These are phyloP conservation scores for Yamadazyma sp. DNA, from an alignment of 1,139 yeast species.

Conservation along the genomic window DNA sequence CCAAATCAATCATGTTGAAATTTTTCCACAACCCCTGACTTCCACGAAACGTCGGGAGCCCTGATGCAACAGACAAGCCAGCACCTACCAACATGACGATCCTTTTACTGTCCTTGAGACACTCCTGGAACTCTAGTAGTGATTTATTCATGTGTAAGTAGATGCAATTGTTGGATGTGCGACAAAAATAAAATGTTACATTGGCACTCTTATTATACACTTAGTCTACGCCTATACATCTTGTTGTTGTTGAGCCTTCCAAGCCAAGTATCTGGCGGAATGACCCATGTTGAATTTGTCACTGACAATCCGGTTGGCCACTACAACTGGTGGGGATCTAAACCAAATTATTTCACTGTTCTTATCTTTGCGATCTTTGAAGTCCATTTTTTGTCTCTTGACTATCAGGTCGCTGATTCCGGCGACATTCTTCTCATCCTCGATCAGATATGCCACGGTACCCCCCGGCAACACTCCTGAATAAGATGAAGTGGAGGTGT, in stretches of 20 bases:
- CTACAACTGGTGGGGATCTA: constrained; percentile 71
- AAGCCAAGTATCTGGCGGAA: constrained; percentile 67
- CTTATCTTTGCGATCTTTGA: constrained; percentile 18
- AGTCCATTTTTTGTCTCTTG: constrained; percentile 21
- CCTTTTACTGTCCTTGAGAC: constrained; percentile 49
- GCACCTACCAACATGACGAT: constrained; percentile 82
- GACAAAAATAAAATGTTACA: background rate
- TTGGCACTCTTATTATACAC: constrained; percentile 2
- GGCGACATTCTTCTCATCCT: constrained; percentile 20
- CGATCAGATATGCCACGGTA: constrained; percentile 36
- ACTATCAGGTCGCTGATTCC: constrained; percentile 21
- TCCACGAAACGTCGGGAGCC: constrained; percentile 73
- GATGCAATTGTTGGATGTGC: background rate
- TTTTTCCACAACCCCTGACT: constrained; percentile 76
- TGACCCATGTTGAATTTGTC: constrained; percentile 52
- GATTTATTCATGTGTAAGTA: constrained; percentile 8
- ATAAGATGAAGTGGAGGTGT: constrained; percentile 35
- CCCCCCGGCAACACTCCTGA: constrained; percentile 44
- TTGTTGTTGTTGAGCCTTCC: constrained; percentile 39
- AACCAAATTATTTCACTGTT: constrained; percentile 68
- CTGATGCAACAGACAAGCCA: constrained; percentile 77
- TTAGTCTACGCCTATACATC: background rate
- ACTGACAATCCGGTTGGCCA: constrained; percentile 49
- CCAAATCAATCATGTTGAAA: constrained; percentile 77
- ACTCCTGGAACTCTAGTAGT: constrained; percentile 55